Base-by-base conservation (phyloP, 345 rosid genomes). In the Bretschneidera sinensis region DNA sequence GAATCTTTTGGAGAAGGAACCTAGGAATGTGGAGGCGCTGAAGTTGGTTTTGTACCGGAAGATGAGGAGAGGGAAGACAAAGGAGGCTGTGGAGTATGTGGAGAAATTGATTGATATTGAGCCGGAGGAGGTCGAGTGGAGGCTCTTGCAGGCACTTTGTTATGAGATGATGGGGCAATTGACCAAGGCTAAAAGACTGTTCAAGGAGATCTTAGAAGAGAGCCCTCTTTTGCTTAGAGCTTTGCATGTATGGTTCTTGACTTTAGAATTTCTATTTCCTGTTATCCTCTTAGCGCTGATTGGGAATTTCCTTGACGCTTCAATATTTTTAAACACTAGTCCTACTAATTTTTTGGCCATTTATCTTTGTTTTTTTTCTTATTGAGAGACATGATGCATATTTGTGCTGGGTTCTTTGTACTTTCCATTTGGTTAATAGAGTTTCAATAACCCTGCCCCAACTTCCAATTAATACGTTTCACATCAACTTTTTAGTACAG, bases 121-220 rank as follows among this genome's bases (percentile, higher is more conserved):
- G 71, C 94, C 91, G 17, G 43, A 70, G 48, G 96, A 87, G 67
- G 83, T 85, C 10, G 98, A 92, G 52, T 92, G 96, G 98, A 92
- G 83, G 85, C 88, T 92, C 47, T 65, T 92, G 64, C 79, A 85
- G 78, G 97, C 96, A 18, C 79, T 92, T 66, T 92, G 94, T 59
- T 84, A 85, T 56, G 97, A 92, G 67, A 78, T 79, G 43, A 74
- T 85, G 89, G 96, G 91, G 48, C 70, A 85, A 53, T 62, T 92
- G 55, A 78, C 80, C 53, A 77, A 67, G 51, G 87, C 98, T 14
- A 87, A 83, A 70, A 78, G 82, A 63, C 54, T 89, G 75, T 80
- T 80, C 43, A 76, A 71, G 54, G 86, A 84, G 62, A 85, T 92
- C 57, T 73, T 89, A 73, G 71, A 73, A 73, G 81, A 81, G 60